These are phyloP conservation scores for Cadophora gregata DNA, from an alignment of 2,329 filamentous ascomycete species.

Conservation along the genomic window DNA sequence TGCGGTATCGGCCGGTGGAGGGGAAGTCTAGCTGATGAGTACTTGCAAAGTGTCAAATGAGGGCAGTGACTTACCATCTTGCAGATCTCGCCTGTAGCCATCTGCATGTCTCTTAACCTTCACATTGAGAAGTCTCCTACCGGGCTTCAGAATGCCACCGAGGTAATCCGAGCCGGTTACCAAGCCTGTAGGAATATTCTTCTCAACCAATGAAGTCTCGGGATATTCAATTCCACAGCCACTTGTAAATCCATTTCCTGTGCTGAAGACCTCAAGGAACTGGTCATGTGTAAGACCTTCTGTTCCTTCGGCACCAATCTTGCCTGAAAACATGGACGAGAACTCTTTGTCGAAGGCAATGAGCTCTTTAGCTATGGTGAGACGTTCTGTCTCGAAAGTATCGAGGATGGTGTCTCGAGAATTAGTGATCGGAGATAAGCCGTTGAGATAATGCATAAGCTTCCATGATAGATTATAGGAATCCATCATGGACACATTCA, in stretches of 20 bases:
- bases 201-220: slow-evolving; percentile 28
- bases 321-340: slow-evolving; percentile 57
- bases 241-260: slow-evolving; percentile 54
- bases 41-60: background rate
- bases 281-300: slow-evolving; percentile 63
- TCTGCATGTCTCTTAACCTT: slow-evolving; percentile 40
- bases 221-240: slow-evolving; percentile 46
- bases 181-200: background rate
- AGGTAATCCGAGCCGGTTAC: slow-evolving; percentile 31
- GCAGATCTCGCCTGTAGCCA: slow-evolving; percentile 38
- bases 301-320: slow-evolving; percentile 63
- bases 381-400: slow-evolving; percentile 67
- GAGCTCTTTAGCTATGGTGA: slow-evolving; percentile 65
- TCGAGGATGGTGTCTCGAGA: slow-evolving; percentile 51
- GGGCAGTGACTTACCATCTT: slow-evolving; percentile 32
- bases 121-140: slow-evolving; percentile 39
- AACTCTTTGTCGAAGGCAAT: slow-evolving; percentile 67
- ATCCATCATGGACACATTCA: slow-evolving; percentile 63
- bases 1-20: slow-evolving; percentile 13
- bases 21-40: slow-evolving; percentile 19
- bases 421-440: slow-evolving; percentile 18
- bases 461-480: slow-evolving; percentile 68
- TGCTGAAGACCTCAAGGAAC: slow-evolving; percentile 57
- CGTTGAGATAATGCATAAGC: slow-evolving; percentile 52
- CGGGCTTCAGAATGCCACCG: slow-evolving; percentile 39